These are phyloP conservation scores for Boehmeria nivea DNA, from an alignment of 306 rosid genomes.

Conservation along the genomic window DNA sequence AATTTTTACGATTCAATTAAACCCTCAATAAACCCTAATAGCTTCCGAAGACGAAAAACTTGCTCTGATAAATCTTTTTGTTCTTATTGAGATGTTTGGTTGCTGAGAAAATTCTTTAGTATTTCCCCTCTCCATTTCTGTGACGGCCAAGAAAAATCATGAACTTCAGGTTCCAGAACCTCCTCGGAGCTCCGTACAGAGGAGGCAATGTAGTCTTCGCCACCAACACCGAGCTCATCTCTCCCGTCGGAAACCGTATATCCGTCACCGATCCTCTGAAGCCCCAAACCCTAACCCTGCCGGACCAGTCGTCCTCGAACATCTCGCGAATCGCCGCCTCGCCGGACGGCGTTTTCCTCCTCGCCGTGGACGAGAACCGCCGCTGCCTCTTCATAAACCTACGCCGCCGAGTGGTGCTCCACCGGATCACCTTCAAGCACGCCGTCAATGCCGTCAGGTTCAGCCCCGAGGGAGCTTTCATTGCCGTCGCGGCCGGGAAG, in stretches of 20 bases:
- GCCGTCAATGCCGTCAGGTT: constrained; percentile 49
- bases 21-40: constrained; percentile 28
- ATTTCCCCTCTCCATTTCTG: neutral
- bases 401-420: constrained; percentile 79
- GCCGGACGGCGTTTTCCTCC: constrained; percentile 66
- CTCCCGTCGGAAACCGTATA: constrained; percentile 86
- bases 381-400: constrained; percentile 84
- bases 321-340: constrained; percentile 72
- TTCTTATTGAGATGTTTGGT: neutral
- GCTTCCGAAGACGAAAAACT: neutral
- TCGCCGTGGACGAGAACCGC: constrained; percentile 62
- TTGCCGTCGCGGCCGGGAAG: constrained; percentile 79
- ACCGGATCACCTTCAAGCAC: constrained; percentile 72
- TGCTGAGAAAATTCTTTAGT: constrained; percentile 2
- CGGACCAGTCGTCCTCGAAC: constrained; percentile 72
- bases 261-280: constrained; percentile 75
- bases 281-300: constrained; percentile 64
- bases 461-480: constrained; percentile 52
- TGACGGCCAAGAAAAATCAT: constrained; percentile 17
- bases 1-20: neutral
- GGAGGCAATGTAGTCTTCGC: constrained; percentile 73
- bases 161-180: constrained; percentile 88
- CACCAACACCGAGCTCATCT: constrained; percentile 55
- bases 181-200: constrained; percentile 91
- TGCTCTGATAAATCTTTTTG: neutral